Evolutionary conservation across 441 rosid genomes (phyloP).

Genomic region (Francoa sonchifolia): DNA sequence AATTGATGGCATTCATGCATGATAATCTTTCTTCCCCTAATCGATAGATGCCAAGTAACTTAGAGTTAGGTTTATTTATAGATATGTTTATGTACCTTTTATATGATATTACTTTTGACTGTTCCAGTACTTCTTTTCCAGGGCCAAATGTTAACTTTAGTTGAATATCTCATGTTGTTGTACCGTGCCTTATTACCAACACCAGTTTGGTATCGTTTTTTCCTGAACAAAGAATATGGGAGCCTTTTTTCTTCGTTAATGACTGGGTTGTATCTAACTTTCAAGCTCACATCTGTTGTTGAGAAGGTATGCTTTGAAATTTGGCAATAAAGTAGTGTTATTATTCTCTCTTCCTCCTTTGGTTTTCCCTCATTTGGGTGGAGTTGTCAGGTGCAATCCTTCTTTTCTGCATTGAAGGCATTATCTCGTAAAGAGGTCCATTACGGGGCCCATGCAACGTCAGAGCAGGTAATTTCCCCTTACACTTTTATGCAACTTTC

Average conservation of each 20-base stretch:
- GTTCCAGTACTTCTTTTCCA: constrained; percentile 14
- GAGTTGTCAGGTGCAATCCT: constrained; percentile 52
- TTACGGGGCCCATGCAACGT: constrained; percentile 67
- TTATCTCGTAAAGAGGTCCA: constrained; percentile 60
- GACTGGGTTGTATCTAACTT: constrained; percentile 68
- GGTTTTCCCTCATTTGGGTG: constrained; percentile 1
- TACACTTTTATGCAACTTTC: constrained; percentile 4
- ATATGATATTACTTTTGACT: constrained; percentile 3
- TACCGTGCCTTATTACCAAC: constrained; percentile 71
- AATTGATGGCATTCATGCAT: no score
- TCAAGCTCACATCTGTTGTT: constrained; percentile 66
- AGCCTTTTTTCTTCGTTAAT: constrained; percentile 72
- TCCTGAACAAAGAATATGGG: constrained; percentile 72
- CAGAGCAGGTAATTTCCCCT: constrained; percentile 47
- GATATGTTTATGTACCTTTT: not conserved
- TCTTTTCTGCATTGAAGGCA: constrained; percentile 59
- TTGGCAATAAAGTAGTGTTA: not conserved
- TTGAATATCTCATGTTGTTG: constrained; percentile 55
- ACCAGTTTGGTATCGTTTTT: constrained; percentile 78
- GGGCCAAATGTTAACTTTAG: constrained; percentile 68
- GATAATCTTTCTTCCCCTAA: no score
- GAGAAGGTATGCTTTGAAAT: constrained; percentile 46
- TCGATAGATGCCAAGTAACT: no score
- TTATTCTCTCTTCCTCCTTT: not conserved
- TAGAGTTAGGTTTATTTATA: no score